A percentile compares a stretch with the other conserved stretches of the same genome.
Evolutionary conservation across 164 flowering plant genomes (phyloP).

Genomic region (Amborella trichopoda): DNA sequence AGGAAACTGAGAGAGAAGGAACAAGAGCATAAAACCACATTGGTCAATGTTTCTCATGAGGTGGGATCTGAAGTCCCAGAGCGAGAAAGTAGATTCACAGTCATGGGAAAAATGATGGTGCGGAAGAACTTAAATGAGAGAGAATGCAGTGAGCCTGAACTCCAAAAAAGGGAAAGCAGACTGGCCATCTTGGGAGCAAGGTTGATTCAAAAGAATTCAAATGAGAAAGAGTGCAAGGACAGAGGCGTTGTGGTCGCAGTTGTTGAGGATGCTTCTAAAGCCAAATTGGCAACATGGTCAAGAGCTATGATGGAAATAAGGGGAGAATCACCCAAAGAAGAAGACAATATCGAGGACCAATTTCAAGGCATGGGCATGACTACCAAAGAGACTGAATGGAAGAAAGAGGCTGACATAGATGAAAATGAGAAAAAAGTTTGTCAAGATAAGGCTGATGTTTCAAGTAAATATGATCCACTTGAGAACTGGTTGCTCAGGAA

Average conservation of each 20-base stretch:
- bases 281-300: no score
- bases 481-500: constrained; percentile 16
- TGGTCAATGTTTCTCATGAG: constrained; percentile 8
- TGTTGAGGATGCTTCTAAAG: no score
- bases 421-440: no score
- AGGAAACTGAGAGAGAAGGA: constrained; percentile 26
- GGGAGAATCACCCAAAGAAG: constrained; percentile 3
- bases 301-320: not conserved
- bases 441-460: constrained; percentile 11
- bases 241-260: not conserved
- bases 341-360: constrained; percentile 8
- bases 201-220: no score
- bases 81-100: not conserved
- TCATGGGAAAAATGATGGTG: not conserved
- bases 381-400: constrained; percentile 27
- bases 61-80: constrained; percentile 8
- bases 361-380: constrained; percentile 11
- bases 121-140: not conserved
- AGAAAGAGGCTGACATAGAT: constrained; percentile 13
- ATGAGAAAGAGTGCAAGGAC: constrained; percentile 2
- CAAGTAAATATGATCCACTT: constrained; percentile 15
- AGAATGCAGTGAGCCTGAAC: no score
- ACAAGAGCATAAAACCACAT: constrained; percentile 16
- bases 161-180: no score
- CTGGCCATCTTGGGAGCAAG: no score